Evolutionary conservation across 2,329 filamentous ascomycete genomes (phyloP).

Genomic region (Xylariaceae sp.): DNA sequence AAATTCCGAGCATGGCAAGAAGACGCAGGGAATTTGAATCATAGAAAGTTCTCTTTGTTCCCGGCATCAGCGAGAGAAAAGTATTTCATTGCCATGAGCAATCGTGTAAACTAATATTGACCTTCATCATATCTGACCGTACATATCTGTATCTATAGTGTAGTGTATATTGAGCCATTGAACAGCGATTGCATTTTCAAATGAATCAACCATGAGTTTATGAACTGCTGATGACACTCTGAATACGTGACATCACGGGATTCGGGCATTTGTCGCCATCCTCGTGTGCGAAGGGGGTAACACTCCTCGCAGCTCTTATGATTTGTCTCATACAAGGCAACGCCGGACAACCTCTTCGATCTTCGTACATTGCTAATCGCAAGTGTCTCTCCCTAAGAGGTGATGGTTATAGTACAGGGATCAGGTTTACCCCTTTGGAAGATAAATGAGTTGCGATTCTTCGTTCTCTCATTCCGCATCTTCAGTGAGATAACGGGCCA

Average conservation of each 20-base stretch:
- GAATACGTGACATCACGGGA: constrained; percentile 44
- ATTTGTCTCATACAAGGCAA: constrained; percentile 47
- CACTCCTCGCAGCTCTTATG: constrained; percentile 51
- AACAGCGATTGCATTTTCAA: too few relatives aligned
- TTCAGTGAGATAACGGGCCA: not conserved
- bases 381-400: too few relatives aligned
- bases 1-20: constrained; percentile 22
- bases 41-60: not conserved
- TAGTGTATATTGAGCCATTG: too few relatives aligned
- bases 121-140: constrained; percentile 1
- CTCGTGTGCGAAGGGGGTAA: constrained; percentile 45
- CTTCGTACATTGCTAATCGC: too few relatives aligned
- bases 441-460: not conserved
- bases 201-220: constrained; percentile 27
- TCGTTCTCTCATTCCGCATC: not conserved
- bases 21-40: not conserved
- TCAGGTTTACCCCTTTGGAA: not conserved
- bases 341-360: constrained; percentile 26
- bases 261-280: constrained; percentile 52
- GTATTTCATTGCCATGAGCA: not conserved
- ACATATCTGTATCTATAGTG: not conserved
- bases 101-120: not conserved
- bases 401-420: not conserved
- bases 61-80: not conserved
- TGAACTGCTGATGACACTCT: too few relatives aligned